A percentile compares a stretch with the other conserved stretches of the same genome.
Conservation (phyloP, 306 rosid genomes). For the Luffa acutangula region DNA sequence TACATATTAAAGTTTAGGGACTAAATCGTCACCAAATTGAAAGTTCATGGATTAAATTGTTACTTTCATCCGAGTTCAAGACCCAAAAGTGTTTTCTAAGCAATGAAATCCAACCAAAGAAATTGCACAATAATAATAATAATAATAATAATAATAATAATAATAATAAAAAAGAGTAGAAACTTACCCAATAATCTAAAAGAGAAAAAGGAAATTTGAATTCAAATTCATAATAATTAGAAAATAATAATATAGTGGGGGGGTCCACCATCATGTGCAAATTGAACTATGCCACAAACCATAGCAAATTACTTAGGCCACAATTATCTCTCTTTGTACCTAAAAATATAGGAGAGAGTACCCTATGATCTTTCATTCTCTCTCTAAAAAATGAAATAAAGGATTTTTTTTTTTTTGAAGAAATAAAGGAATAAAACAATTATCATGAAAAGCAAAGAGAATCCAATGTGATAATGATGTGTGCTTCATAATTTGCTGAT, state of each 20-base stretch:
- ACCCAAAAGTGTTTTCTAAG: too few species aligned
- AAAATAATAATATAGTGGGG: background rate
- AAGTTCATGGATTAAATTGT: too few species aligned
- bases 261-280: background rate
- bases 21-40: too few species aligned
- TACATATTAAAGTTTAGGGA: too few species aligned
- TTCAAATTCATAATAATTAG: background rate
- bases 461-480: constrained; percentile 6
- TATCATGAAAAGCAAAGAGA: background rate
- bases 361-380: background rate
- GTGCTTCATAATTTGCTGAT: background rate
- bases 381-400: background rate
- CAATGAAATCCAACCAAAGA: background rate
- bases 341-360: background rate
- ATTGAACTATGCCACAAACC: background rate
- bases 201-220: background rate
- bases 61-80: too few species aligned
- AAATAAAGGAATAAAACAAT: background rate
- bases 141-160: background rate
- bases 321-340: background rate
- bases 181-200: background rate
- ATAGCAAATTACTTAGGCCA: background rate
- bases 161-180: background rate
- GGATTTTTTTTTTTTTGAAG: background rate
- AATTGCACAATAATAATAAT: background rate